A percentile compares a stretch with the other conserved stretches of the same genome.
Evolutionary conservation across 805 yeast species (phyloP).

Genomic region (Cyberlindnera maritima): DNA sequence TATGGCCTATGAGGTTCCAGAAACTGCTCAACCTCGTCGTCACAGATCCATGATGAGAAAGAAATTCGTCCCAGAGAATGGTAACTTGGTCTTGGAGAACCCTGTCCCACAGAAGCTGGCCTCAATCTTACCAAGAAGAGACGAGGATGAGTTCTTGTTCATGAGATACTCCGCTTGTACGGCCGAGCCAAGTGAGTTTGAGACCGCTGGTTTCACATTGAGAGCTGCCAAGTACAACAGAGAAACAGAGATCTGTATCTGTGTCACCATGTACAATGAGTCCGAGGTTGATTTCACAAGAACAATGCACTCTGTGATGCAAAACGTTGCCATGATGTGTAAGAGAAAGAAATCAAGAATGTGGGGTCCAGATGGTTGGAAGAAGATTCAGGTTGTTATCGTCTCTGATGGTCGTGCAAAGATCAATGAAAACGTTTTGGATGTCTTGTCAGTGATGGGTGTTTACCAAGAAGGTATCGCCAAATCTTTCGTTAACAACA

Average conservation of each 20-base stretch:
- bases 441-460: constrained; percentile 90
- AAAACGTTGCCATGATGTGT: constrained; percentile 84
- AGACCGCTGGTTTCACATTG: constrained; percentile 74
- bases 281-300: constrained; percentile 86
- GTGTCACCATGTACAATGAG: constrained; percentile 97
- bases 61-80: constrained; percentile 71
- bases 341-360: constrained; percentile 75
- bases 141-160: constrained; percentile 88
- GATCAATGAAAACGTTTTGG: constrained; percentile 79
- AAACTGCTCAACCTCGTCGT: constrained; percentile 48
- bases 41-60: constrained; percentile 68
- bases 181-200: constrained; percentile 84
- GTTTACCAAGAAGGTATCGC: constrained; percentile 98
- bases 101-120: constrained; percentile 90
- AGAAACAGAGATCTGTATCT: constrained; percentile 87
- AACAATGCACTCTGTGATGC: constrained; percentile 93
- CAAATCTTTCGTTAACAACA: constrained; percentile 86
- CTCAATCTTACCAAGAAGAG: constrained; percentile 81
- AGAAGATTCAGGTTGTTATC: constrained; percentile 87
- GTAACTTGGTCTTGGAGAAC: constrained; percentile 86
- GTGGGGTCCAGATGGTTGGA: constrained; percentile 98
- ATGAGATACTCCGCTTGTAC: constrained; percentile 99
- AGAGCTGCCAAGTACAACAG: constrained; percentile 85
- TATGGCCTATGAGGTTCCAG: constrained; percentile 40
- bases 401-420: constrained; percentile 95